phyloP scores from a whole-genome alignment of 2,329 filamentous ascomycete genomes.

The Epichloe uncinata region DNA sequence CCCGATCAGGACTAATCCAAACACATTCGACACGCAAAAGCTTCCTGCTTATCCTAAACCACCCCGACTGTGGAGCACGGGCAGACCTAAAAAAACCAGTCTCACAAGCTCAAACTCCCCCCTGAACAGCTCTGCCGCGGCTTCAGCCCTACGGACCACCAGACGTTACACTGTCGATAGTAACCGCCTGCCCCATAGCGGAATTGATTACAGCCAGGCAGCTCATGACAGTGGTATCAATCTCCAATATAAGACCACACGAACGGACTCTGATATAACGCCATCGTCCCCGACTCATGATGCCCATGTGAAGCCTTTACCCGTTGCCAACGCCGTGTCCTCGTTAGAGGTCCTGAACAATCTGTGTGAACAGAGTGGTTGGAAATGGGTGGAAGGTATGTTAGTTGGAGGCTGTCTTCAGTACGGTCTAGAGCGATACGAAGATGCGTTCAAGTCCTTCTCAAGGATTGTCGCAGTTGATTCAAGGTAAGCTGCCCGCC shows the following conservation, averaged over 20 bases:
- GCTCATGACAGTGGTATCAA: neutral
- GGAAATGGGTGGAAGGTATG: conserved; percentile 90
- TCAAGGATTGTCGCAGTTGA: conserved; percentile 46
- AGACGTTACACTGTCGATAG: conserved; percentile 4
- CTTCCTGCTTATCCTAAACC: conserved; percentile 43
- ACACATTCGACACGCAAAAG: conserved; percentile 28
- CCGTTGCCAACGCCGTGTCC: conserved; percentile 42
- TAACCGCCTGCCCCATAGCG: neutral
- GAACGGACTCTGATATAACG: neutral
- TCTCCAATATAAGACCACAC: neutral
- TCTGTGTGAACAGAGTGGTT: conserved; percentile 66
- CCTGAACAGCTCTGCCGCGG: neutral
- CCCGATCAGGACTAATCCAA: conserved; percentile 23
- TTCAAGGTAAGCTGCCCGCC: conserved; percentile 32
- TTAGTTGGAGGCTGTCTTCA: conserved; percentile 81
- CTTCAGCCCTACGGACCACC: neutral
- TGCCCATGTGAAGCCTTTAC: conserved; percentile 17
- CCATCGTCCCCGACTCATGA: conserved; percentile 3
- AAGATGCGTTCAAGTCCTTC: conserved; percentile 65
- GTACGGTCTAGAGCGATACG: conserved; percentile 77
- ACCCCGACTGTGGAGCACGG: conserved; percentile 19
- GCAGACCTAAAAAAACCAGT: neutral
- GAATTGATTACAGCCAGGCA: neutral
- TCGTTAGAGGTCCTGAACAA: conserved; percentile 60
- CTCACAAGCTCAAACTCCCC: neutral